A percentile compares a stretch with the other conserved stretches of the same genome.
These are phyloP conservation scores for Penicillium cataractarum DNA, from an alignment of 495 filamentous ascomycete genomes.

Conservation along the genomic window DNA sequence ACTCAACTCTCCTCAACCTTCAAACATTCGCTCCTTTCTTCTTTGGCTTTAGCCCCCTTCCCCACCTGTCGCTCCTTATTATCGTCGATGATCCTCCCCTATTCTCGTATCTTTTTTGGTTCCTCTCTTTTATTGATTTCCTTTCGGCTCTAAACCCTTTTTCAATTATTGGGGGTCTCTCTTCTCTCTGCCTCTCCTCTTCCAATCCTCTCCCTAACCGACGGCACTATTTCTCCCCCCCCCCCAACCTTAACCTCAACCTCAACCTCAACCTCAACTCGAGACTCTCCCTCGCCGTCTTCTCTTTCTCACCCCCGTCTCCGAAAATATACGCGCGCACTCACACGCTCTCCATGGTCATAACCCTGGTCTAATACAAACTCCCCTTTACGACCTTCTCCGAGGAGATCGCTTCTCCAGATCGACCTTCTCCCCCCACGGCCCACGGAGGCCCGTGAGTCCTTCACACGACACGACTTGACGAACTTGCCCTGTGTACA, in stretches of 20 bases:
- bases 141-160: not conserved
- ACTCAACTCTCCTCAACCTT: constrained; percentile 1
- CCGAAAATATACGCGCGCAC: not conserved
- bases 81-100: constrained; percentile 15
- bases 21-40: constrained; percentile 11
- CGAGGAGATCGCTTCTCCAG: constrained; percentile 2
- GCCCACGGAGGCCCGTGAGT: constrained; percentile 1
- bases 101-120: not conserved
- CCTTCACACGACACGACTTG: not conserved
- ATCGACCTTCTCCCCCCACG: not conserved
- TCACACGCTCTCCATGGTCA: not conserved
- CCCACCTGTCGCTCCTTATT: constrained; percentile 38
- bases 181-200: constrained; percentile 2
- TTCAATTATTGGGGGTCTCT: not conserved
- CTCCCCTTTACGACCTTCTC: not conserved
- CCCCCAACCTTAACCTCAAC: not conserved
- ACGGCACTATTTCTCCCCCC: not conserved
- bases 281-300: not conserved
- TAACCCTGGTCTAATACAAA: not conserved
- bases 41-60: constrained; percentile 15
- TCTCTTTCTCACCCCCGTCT: not conserved
- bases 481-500: not conserved
- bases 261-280: not conserved
- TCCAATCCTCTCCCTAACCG: no score
- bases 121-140: not conserved